phyloP scores from a whole-genome alignment of 169 alveolate species.

The Theileria orientalis region DNA sequence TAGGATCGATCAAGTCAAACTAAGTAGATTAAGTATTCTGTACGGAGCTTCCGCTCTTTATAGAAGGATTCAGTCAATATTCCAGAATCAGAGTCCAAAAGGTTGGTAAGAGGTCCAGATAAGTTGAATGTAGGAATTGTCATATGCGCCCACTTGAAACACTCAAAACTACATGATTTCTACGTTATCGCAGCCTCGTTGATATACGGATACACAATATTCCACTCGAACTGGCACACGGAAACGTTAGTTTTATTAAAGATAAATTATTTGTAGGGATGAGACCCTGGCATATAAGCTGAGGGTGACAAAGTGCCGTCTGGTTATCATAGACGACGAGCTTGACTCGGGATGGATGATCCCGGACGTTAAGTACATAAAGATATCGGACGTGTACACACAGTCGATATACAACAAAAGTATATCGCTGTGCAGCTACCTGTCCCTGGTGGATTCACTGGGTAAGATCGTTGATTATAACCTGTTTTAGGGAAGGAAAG shows the following conservation, averaged over 20 bases:
- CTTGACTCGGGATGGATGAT: conserved; percentile 53
- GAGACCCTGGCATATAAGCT: conserved; percentile 51
- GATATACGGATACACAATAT: conserved; percentile 55
- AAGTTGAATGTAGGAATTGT: conserved; percentile 40
- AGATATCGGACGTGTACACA: conserved; percentile 60
- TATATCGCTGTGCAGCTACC: conserved; percentile 38
- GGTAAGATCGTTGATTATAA: background rate
- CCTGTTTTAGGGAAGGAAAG: conserved; percentile 36
- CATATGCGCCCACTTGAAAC: conserved; percentile 66
- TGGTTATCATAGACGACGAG: conserved; percentile 64
- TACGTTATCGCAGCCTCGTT: conserved; percentile 63
- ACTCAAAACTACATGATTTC: conserved; percentile 61
- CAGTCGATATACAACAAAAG: conserved; percentile 50
- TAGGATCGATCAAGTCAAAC: conserved; percentile 61
- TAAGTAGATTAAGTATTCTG: conserved; percentile 57
- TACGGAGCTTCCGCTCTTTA: conserved; percentile 62
- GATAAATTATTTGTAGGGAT: conserved; percentile 11
- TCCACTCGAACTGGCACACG: conserved; percentile 63
- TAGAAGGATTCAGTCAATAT: conserved; percentile 51
- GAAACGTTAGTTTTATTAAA: conserved; percentile 22
- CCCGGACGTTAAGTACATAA: conserved; percentile 57
- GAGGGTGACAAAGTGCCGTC: conserved; percentile 48
- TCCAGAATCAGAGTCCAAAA: conserved; percentile 43
- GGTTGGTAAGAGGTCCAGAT: conserved; percentile 10
- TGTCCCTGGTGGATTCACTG: conserved; percentile 61